A percentile compares a stretch with the other conserved stretches of the same genome.
phyloP scores from a whole-genome alignment of 345 rosid genomes.

The Syzygium aromaticum region DNA sequence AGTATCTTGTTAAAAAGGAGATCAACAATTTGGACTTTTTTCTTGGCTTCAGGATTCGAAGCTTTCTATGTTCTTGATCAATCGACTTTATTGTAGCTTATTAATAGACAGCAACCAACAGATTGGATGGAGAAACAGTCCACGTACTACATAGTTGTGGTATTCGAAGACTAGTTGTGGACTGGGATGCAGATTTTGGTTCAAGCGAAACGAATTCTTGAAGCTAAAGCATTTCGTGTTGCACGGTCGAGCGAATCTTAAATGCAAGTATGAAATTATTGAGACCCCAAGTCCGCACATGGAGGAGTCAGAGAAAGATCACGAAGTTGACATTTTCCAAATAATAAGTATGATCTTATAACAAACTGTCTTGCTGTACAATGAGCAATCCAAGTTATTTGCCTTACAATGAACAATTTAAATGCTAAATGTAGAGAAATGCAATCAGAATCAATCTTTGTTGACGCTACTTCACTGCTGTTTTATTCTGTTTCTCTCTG shows the following conservation, averaged over 20 bases:
- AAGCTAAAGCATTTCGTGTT: background rate
- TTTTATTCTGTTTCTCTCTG: background rate
- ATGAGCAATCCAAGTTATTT: background rate
- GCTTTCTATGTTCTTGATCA: background rate
- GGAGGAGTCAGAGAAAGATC: background rate
- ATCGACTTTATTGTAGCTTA: background rate
- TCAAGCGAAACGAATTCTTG: background rate
- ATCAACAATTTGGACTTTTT: background rate
- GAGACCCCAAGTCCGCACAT: background rate
- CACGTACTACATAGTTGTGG: background rate
- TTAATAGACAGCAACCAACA: background rate
- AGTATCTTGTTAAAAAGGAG: background rate
- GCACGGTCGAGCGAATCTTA: background rate
- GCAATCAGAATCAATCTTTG: background rate
- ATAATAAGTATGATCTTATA: background rate
- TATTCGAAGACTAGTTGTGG: background rate
- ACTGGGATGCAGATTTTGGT: background rate
- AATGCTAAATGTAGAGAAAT: background rate
- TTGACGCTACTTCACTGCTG: background rate
- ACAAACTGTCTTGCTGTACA: background rate
- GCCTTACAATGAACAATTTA: background rate
- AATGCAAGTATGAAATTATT: background rate
- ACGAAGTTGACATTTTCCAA: background rate
- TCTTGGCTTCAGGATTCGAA: background rate
- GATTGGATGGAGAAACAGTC: background rate